Evolutionary conservation across 768 basidiomycete genomes (phyloP).

Genomic region (Hysterangium stoloniferum): DNA sequence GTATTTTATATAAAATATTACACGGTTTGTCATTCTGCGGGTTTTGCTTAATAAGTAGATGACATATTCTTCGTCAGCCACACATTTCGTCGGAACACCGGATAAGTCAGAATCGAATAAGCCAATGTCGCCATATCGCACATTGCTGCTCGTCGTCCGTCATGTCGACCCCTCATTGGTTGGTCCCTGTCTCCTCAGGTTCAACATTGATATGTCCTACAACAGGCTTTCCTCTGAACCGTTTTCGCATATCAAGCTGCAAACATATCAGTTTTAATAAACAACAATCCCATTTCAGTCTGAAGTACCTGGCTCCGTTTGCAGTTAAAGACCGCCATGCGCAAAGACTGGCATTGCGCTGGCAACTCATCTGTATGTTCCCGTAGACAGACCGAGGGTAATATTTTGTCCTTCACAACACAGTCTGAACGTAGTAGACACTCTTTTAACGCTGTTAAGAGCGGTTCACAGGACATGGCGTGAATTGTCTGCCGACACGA

Average conservation of each 20-base stretch:
- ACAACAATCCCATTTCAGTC: background rate
- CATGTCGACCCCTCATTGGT: background rate
- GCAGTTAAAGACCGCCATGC: slow-evolving; percentile 83
- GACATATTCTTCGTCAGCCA: background rate
- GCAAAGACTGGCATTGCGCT: slow-evolving; percentile 67
- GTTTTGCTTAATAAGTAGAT: background rate
- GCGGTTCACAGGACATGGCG: slow-evolving; percentile 70
- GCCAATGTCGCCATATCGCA: background rate
- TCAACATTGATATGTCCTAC: slow-evolving; percentile 1
- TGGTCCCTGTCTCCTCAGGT: background rate
- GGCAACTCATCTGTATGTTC: slow-evolving; percentile 71
- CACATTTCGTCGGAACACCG: background rate
- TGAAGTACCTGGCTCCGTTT: slow-evolving; percentile 77
- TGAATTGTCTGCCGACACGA: background rate
- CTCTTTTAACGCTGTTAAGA: slow-evolving; percentile 72
- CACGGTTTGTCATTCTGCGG: background rate
- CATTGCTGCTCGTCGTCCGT: no score
- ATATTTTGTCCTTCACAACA: slow-evolving; percentile 64
- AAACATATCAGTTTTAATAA: background rate
- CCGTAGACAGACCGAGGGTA: slow-evolving; percentile 83
- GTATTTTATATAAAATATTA: background rate
- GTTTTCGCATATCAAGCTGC: slow-evolving; percentile 79
- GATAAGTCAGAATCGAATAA: background rate
- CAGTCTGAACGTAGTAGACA: slow-evolving; percentile 84
- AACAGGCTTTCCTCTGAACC: slow-evolving; percentile 58